Conservation (phyloP, 1,139 yeast species). For the Hyphopichia wangnamkhiaoensis region DNA sequence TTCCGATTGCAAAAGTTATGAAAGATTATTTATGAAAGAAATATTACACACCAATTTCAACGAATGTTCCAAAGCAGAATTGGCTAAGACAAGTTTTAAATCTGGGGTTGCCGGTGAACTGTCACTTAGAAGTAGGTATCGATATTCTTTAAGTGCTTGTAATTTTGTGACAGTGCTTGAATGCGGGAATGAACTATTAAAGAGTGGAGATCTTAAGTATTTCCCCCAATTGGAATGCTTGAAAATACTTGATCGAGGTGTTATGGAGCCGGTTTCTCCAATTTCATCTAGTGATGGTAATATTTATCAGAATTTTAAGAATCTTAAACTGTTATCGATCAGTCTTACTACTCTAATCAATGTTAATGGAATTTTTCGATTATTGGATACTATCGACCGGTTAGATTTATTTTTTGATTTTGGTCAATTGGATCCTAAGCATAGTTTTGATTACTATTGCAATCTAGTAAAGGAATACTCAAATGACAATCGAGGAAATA, state of each 20-base stretch:
- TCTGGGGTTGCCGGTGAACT: conserved; percentile 16
- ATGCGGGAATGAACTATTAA: conserved; percentile 22
- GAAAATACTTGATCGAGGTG: conserved; percentile 22
- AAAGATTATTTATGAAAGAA: conserved; percentile 24
- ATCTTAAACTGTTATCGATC: conserved; percentile 18
- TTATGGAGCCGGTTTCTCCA: neutral
- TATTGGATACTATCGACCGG: conserved; percentile 15
- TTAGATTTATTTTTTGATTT: conserved; percentile 29
- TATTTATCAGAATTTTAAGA: neutral
- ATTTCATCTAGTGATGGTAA: conserved; percentile 7
- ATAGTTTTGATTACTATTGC: conserved; percentile 4
- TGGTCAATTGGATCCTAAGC: conserved; percentile 16
- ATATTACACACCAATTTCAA: conserved; percentile 17
- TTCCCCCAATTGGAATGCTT: conserved; percentile 22
- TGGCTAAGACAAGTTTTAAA: conserved; percentile 22
- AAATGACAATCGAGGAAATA: neutral
- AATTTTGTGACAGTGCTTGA: conserved; percentile 27
- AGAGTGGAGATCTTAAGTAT: conserved; percentile 14
- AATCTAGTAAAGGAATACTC: neutral
- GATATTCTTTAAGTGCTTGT: conserved; percentile 17
- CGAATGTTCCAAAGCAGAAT: conserved; percentile 21
- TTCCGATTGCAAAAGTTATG: conserved; percentile 23
- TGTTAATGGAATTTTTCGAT: conserved; percentile 4
- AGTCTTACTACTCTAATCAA: conserved; percentile 19
- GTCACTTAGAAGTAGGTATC: conserved; percentile 19